Evolutionary conservation across 371 early-diverging fungal genomes (phyloP), one percentile per base, ranked within the genome.

Genomic region (Apophysomyces variabilis): DNA sequence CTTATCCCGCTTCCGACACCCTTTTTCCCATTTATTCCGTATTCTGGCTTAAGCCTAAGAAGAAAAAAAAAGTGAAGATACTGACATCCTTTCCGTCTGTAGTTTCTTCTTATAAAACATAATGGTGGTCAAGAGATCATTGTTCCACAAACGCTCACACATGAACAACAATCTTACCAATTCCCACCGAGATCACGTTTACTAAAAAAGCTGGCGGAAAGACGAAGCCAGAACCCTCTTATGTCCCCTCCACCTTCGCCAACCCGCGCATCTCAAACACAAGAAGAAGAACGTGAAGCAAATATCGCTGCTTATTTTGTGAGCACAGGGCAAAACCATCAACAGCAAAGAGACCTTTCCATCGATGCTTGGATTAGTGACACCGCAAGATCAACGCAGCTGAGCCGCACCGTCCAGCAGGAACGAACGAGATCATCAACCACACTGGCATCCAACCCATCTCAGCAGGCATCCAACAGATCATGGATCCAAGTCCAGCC

Each of bases 91-190:
- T 66, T 38, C 38, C n/a, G 18, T 43, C 36, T 13, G 41, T 73
- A 80, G 81, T 76, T 75, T 46, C 39, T 72, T 14, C 74, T 80
- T 57, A 75, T 76, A 36, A 65, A 68, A 38, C 74, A 74, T 47
- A 75, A 81, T 57, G 81, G 81, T n/a, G 58, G 68, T 5, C 76
- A 73, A 38, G 81, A 81, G 64, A 81, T 81, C n/a, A 65, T 76
- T 45, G 75, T 81, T 13, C 81, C 78, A 54, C 81, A 81, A 63
- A 73, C 62, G 62, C 59, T 81, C 56, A 81, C 81, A n/a, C 64
- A 74, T 57, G 81, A 81, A 65, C 77, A 81, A 69, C 69, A 81
- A 44, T 73, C 76, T 21, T 81, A 81, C 59, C 74, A 81, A 69
- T 81, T 81, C 62, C 81, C 81, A 58, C 81, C 78, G 46, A 64